Conservation (phyloP, 345 rosid species). For the Salix exigua region DNA sequence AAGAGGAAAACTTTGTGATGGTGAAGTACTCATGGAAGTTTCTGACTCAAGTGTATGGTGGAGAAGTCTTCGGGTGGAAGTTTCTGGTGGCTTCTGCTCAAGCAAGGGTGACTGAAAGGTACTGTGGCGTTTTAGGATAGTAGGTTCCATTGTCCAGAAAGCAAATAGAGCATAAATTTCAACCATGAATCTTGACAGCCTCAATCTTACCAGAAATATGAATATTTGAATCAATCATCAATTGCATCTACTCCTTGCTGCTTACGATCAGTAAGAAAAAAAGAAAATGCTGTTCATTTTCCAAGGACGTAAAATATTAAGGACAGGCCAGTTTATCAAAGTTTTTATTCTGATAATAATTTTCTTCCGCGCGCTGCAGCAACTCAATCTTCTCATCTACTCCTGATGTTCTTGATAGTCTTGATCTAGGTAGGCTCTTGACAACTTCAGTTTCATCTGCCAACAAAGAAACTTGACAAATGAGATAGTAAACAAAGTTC, state of each 20-base stretch:
- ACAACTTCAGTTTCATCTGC: slow-evolving; percentile 50
- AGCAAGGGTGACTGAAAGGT: neutral
- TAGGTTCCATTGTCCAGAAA: neutral
- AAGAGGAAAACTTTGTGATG: neutral
- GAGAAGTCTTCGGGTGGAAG: neutral
- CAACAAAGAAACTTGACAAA: slow-evolving; percentile 17
- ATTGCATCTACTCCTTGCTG: neutral
- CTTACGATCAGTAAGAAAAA: neutral
- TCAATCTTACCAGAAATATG: neutral
- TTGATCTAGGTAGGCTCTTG: slow-evolving; percentile 41
- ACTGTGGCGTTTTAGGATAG: too few relatives aligned
- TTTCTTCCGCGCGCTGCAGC: slow-evolving; percentile 74
- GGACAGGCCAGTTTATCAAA: slow-evolving; percentile 52
- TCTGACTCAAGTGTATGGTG: slow-evolving; percentile 7
- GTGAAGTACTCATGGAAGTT: slow-evolving; percentile 10
- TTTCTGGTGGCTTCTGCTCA: slow-evolving; percentile 7
- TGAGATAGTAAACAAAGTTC: neutral
- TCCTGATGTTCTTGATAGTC: slow-evolving; percentile 46
- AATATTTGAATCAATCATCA: neutral
- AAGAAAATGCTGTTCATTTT: neutral
- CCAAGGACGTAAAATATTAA: neutral
- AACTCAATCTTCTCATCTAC: slow-evolving; percentile 56
- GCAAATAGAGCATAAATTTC: neutral
- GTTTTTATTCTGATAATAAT: slow-evolving; percentile 41
- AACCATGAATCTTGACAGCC: neutral